Conservation (phyloP, 441 rosid species). For the Euphorbia corollata region DNA sequence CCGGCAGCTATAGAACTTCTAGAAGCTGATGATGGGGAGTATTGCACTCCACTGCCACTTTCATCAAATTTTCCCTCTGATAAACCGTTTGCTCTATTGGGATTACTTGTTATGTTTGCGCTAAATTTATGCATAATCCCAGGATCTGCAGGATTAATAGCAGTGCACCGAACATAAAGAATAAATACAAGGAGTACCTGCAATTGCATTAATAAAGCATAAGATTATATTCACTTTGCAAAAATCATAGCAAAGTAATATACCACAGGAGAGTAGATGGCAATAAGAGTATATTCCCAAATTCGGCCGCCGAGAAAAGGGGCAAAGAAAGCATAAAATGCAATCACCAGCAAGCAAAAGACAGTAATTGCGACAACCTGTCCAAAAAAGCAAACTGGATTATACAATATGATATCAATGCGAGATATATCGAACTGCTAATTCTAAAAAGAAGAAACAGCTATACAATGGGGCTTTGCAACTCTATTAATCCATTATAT, state of each 20-base stretch:
- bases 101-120: slow-evolving; percentile 34
- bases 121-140: slow-evolving; percentile 59
- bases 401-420: neutral
- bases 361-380: slow-evolving; percentile 94
- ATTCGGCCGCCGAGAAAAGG: slow-evolving; percentile 78
- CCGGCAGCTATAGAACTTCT: slow-evolving; percentile 55
- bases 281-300: slow-evolving; percentile 52
- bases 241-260: slow-evolving; percentile 19
- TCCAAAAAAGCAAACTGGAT: neutral
- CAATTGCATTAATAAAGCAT: slow-evolving; percentile 4
- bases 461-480: neutral
- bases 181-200: slow-evolving; percentile 76
- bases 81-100: slow-evolving; percentile 33
- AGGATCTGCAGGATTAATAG: slow-evolving; percentile 94
- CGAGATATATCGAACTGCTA: neutral
- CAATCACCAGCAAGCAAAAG: slow-evolving; percentile 63
- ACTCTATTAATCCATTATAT: neutral
- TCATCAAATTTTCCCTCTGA: slow-evolving; percentile 49
- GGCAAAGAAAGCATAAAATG: slow-evolving; percentile 89
- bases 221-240: neutral
- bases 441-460: neutral
- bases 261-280: slow-evolving; percentile 78
- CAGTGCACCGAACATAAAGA: slow-evolving; percentile 81
- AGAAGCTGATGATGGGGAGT: slow-evolving; percentile 71
- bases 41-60: slow-evolving; percentile 44